Evolutionary conservation across 768 basidiomycete species (phyloP), one percentile per base, ranked within the genome.

Genomic region (Boletales sp.): DNA sequence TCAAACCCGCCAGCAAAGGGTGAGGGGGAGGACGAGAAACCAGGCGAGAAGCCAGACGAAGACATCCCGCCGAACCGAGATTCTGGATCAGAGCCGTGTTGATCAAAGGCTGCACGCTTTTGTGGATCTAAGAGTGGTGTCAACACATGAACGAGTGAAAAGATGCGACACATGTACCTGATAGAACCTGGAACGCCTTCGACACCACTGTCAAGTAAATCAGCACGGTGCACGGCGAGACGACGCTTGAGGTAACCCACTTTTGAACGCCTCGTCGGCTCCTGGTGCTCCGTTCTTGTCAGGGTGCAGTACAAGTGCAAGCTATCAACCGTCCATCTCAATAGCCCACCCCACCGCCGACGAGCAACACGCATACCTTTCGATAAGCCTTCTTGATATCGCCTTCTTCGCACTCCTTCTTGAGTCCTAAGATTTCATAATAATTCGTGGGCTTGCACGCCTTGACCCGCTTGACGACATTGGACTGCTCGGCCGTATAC

Each of bases 221-320:
- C 18, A 50, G 38, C 42, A 41, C 42, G 45, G 30, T 38, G 44
- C n/a, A 12, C 11, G 21, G 18, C 33, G 48, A 46, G 44, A 50
- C 17, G 0, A 40, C 18, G 37, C 25, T 33, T 21, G 3, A 49
- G 25, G 51, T 36, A 44, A 78, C 86, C 47, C 61, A 97, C 95
- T 76, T 75, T 98, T 98, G 74, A 98, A 98, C 3, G 95, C 95
- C 66, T 98, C 95, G 53, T 97, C 95, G 14, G 95, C 95, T 36
- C 92, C 90, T n/a, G 95, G 94, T 17, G 95, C 95, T 7, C 93
- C 92, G 61, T 95, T 96, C 74, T 87, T 94, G 66, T 94, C 91
- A 4, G 91, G 91, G 70, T 94, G 91, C 41, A 94, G 70, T 46
- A 89, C 88, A 50, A 96, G 74, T 35, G 94, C 94, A 53, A 95